Conservation (phyloP, 768 basidiomycete species). For the Agrocybe pediades region DNA sequence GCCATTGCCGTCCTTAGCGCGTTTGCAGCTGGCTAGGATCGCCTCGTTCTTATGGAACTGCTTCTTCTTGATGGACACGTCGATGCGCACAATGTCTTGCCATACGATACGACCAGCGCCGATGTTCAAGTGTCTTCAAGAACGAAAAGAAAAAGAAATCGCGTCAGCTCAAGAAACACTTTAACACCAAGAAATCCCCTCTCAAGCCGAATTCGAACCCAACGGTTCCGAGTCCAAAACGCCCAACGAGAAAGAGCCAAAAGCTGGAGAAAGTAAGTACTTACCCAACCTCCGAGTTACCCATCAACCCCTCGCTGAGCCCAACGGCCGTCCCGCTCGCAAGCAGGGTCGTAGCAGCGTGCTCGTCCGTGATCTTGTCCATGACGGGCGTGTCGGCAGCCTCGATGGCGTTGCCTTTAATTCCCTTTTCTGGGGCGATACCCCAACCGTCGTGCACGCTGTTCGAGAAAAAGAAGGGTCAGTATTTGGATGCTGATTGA, state of each 20-base stretch:
- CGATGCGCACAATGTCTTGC: slow-evolving; percentile 97
- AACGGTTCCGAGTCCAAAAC: too few relatives aligned
- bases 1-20: slow-evolving; percentile 81
- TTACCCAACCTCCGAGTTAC: slow-evolving; percentile 96
- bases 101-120: slow-evolving; percentile 94
- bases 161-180: too few relatives aligned
- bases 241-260: too few relatives aligned
- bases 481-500: too few relatives aligned
- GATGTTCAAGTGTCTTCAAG: slow-evolving; percentile 85
- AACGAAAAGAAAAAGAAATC: neutral
- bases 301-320: slow-evolving; percentile 93
- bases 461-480: neutral
- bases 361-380: slow-evolving; percentile 80
- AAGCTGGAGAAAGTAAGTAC: slow-evolving; percentile 32
- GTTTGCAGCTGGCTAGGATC: slow-evolving; percentile 74
- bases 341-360: slow-evolving; percentile 69
- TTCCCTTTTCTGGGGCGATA: slow-evolving; percentile 63
- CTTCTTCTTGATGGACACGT: slow-evolving; percentile 86
- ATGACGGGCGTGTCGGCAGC: slow-evolving; percentile 85
- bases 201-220: too few relatives aligned
- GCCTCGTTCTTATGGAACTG: slow-evolving; percentile 79
- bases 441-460: slow-evolving; percentile 99
- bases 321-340: slow-evolving; percentile 95
- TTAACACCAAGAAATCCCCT: too few relatives aligned
- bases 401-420: slow-evolving; percentile 87